Evolutionary conservation across 202 grass and related monocot species (phyloP).

Genomic region (Schoenoplectus tabernaemontani): DNA sequence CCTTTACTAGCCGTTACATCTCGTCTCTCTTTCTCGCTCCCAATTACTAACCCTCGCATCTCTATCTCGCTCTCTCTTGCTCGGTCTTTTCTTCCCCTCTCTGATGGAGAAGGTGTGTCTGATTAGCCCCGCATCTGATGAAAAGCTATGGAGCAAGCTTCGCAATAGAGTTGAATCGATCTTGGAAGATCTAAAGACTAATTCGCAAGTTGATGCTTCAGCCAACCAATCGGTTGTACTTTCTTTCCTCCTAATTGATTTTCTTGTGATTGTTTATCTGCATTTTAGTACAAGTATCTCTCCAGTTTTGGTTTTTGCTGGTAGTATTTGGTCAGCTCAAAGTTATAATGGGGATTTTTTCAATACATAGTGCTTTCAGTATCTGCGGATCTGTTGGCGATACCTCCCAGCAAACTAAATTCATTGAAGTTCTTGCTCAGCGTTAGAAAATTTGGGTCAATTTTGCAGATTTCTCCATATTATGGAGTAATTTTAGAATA

Average conservation of each 20-base stretch:
- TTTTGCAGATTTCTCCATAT: background rate
- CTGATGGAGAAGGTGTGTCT: conserved; percentile 44
- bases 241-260: background rate
- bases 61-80: background rate
- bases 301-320: background rate
- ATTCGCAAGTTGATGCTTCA: background rate
- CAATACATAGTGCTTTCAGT: background rate
- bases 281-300: background rate
- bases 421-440: background rate
- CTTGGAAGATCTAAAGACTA: conserved; percentile 41
- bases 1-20: conserved; percentile 55
- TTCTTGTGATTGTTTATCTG: background rate
- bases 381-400: background rate
- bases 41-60: conserved; percentile 37
- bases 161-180: conserved; percentile 71
- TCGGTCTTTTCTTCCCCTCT: background rate
- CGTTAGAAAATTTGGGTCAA: background rate
- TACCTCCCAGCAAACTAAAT: background rate
- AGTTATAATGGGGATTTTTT: background rate
- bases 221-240: background rate
- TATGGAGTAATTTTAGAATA: background rate
- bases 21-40: background rate
- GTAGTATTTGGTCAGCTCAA: background rate
- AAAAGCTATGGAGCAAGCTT: conserved; percentile 64
- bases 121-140: conserved; percentile 63